Conservation (phyloP, 805 yeast species). For the Starmera amethionina region DNA sequence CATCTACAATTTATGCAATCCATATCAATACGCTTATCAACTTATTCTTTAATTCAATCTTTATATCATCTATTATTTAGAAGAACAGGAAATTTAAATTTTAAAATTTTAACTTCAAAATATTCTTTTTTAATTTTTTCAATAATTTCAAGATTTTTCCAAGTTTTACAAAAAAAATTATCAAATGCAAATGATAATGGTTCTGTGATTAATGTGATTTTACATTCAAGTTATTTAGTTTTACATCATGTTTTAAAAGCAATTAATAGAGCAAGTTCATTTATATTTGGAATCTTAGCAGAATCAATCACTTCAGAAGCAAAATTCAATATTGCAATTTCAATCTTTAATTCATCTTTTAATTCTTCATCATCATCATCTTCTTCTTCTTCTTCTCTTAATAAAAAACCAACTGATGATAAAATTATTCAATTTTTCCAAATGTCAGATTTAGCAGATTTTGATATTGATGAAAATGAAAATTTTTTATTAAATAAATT, state of each 20-base stretch:
- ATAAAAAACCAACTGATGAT: too few relatives aligned
- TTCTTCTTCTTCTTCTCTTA: too few relatives aligned
- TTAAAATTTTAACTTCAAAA: not conserved
- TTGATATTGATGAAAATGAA: not conserved
- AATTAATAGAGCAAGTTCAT: not conserved
- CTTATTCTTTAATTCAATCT: not conserved
- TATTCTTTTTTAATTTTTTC: not conserved
- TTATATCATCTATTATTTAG: not conserved
- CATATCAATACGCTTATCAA: not conserved
- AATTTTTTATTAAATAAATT: not conserved
- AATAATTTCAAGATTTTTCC: not conserved
- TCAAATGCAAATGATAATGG: not conserved
- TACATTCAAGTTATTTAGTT: not conserved
- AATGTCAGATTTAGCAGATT: not conserved
- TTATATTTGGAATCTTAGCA: not conserved
- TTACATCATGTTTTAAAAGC: not conserved
- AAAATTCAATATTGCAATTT: too few relatives aligned
- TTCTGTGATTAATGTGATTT: not conserved
- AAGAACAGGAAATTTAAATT: not conserved
- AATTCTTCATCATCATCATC: too few relatives aligned
- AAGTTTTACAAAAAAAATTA: not conserved
- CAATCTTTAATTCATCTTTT: too few relatives aligned
- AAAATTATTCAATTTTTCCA: too few relatives aligned
- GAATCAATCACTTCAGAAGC: not conserved
- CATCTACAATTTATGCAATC: not conserved